Evolutionary conservation across 2,329 filamentous ascomycete genomes (phyloP), one percentile per base, ranked within the genome.

Genomic region (Microdochium bolleyi): DNA sequence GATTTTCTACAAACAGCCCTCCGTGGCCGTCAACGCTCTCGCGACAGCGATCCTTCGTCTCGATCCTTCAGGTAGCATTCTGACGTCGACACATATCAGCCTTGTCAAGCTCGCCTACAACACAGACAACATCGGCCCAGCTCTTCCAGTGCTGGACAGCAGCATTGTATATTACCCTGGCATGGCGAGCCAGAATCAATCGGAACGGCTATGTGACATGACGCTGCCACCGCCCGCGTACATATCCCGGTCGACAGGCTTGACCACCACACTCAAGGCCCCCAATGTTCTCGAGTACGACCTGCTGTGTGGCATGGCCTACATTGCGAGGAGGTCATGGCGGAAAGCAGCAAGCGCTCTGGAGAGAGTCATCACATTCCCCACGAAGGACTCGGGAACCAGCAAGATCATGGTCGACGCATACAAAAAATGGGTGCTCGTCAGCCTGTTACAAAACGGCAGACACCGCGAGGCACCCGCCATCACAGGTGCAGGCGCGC

Each of bases 371-470:
- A 73, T 95, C 34, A 80, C 84, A 2, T 84, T 85, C 53, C 89
- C 91, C 1, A 74, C 77, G 0, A 76, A 73, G 51, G 84, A 84
- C 21, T 73, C 76, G 30, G 77, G 82, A 34, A 75, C 83, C 13
- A 92, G 86, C 67, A 85, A 84, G 65, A 77, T 95, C 50, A 94
- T 94, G 87, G 76, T 88, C 3, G 90, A 96, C 58, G 89, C 89
- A 5, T 92, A 95, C 74, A 95, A 92, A 71, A 95, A 92, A 69
- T 96, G 90, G 88, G 66, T 95, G 9, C 72, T 99, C 16, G 78
- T 91, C 10, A 83, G 84, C 51, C 76, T 96, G 52, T 73, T 99
- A 19, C 75, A 81, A 7, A 73, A 84, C 51, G 92, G 91, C 58
- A 80, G 75, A 61, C 73, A 74, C 3, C 71, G 73, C 2, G 59